A percentile compares a stretch with the other conserved stretches of the same genome.
These are phyloP conservation scores for Ustilago curta DNA, from an alignment of 1,284 basidiomycete species.

Conservation along the genomic window DNA sequence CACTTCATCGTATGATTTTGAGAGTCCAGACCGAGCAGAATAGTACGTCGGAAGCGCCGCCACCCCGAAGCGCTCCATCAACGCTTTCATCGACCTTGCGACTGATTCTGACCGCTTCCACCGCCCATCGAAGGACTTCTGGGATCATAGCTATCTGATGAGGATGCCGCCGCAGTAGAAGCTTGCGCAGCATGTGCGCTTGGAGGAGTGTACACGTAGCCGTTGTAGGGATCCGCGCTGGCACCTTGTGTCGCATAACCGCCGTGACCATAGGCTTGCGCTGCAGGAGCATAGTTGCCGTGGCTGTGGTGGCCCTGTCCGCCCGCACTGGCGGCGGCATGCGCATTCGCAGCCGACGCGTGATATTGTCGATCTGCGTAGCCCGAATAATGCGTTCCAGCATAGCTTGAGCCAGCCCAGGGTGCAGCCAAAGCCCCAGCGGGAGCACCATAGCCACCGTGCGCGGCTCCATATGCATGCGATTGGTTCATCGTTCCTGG, in stretches of 20 bases:
- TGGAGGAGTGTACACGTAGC: constrained; percentile 21
- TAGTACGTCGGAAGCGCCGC: too few species aligned
- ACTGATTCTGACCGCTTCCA: constrained; percentile 11
- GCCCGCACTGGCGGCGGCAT: constrained; percentile 2
- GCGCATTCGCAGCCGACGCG: constrained; percentile 4
- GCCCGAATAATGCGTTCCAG: constrained; percentile 36
- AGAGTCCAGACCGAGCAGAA: too few species aligned
- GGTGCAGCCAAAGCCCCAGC: background rate
- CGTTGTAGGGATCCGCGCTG: constrained; percentile 23
- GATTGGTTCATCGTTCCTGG: constrained; percentile 16
- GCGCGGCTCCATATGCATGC: constrained; percentile 16
- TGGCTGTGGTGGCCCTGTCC: constrained; percentile 5
- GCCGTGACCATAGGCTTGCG: constrained; percentile 15
- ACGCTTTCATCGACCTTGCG: constrained; percentile 4
- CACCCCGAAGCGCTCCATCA: background rate
- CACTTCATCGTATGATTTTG: too few species aligned
- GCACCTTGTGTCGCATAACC: constrained; percentile 14
- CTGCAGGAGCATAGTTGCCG: constrained; percentile 13
- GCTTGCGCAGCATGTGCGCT: constrained; percentile 13
- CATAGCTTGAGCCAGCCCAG: constrained; percentile 24
- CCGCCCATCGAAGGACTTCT: constrained; percentile 33
- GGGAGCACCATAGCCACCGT: constrained; percentile 18
- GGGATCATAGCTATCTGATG: constrained; percentile 39
- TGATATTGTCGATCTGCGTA: constrained; percentile 21
- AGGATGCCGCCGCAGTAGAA: constrained; percentile 7